These are phyloP conservation scores for Paragyromitra xinjiangensis DNA, from an alignment of 495 filamentous ascomycete genomes.

Conservation along the genomic window DNA sequence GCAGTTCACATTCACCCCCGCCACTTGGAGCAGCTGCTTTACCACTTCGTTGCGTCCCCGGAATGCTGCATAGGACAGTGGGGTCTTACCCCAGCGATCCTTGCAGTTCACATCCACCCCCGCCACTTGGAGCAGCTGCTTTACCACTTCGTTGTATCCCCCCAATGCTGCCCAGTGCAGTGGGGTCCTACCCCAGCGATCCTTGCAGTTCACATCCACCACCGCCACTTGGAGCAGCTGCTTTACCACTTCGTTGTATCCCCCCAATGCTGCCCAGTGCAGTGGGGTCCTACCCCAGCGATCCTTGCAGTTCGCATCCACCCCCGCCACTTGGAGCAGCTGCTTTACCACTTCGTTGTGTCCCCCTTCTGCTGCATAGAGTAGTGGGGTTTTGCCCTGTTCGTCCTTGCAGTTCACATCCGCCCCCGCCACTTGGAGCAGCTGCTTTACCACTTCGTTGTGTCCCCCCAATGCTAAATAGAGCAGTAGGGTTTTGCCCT, in stretches of 20 bases:
- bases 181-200: too few relatives aligned
- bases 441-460: not conserved
- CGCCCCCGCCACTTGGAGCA: not conserved
- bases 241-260: not conserved
- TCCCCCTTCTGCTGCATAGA: not conserved
- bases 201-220: not conserved
- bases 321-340: not conserved
- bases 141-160: too few relatives aligned
- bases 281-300: too few relatives aligned
- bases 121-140: not conserved
- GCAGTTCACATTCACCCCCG: not conserved
- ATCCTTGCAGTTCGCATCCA: not conserved
- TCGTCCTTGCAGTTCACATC: not conserved
- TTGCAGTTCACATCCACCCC: not conserved
- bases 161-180: too few relatives aligned
- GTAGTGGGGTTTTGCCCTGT: not conserved
- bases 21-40: not conserved
- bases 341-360: not conserved
- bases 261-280: not conserved
- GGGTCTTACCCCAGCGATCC: too few relatives aligned
- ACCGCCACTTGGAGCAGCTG: not conserved
- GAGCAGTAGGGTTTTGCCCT: not conserved
- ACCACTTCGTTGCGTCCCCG: not conserved
- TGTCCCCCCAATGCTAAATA: not conserved
- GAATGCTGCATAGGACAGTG: not conserved